phyloP scores from a whole-genome alignment of 805 yeast genomes.

The Cyberlindnera mrakii region DNA sequence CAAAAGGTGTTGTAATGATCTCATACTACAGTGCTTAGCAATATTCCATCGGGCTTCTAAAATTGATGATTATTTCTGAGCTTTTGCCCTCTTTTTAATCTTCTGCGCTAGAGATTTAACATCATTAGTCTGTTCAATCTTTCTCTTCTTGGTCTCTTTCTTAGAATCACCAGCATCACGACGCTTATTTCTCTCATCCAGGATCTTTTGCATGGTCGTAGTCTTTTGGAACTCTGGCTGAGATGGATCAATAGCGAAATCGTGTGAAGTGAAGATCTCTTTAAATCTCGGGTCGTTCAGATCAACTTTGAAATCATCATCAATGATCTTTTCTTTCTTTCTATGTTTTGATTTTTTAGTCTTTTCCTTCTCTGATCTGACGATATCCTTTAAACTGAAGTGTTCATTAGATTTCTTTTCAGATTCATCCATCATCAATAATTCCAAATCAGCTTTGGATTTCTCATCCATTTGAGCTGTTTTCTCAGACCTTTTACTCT shows the following conservation, averaged over 20 bases:
- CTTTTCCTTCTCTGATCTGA: slow-evolving; percentile 67
- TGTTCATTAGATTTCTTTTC: slow-evolving; percentile 31
- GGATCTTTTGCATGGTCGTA: slow-evolving; percentile 73
- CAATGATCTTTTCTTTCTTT: slow-evolving; percentile 43
- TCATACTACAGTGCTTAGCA: too few species aligned
- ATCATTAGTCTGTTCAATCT: slow-evolving; percentile 8
- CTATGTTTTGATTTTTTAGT: slow-evolving; percentile 41
- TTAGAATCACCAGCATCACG: slow-evolving; percentile 15
- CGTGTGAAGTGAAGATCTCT: slow-evolving; percentile 78
- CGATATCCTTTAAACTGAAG: slow-evolving; percentile 72
- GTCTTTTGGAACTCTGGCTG: slow-evolving; percentile 88
- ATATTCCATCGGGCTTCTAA: too few species aligned
- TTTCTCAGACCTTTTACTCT: slow-evolving; percentile 24
- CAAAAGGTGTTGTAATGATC: slow-evolving; percentile 59
- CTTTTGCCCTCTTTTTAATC: slow-evolving; percentile 12
- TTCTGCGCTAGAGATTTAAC: slow-evolving; percentile 14
- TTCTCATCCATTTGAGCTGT: slow-evolving; percentile 30
- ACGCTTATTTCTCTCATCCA: slow-evolving; percentile 68
- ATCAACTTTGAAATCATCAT: slow-evolving; percentile 58
- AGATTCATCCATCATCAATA: slow-evolving; percentile 48
- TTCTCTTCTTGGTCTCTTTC: slow-evolving; percentile 10
- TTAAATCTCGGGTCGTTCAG: slow-evolving; percentile 80
- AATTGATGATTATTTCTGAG: neutral
- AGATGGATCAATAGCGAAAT: slow-evolving; percentile 91
- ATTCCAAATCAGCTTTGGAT: slow-evolving; percentile 66